These are phyloP conservation scores for Lipomyces yamanashiensis DNA, from an alignment of 805 yeast species.

Conservation along the genomic window DNA sequence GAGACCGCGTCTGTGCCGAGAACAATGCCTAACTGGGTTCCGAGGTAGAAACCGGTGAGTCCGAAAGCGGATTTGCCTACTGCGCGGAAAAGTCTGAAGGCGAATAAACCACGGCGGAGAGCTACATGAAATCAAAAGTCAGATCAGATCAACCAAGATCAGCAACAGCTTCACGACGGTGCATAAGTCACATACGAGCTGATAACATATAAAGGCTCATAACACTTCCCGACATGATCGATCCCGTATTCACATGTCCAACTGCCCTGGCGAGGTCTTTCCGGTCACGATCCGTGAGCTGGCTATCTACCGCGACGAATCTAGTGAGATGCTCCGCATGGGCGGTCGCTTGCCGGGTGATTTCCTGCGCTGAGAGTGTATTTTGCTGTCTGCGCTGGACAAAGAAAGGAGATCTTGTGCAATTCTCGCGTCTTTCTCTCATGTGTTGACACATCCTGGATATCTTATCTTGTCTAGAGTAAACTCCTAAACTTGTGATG, in stretches of 20 bases:
- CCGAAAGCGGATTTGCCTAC: constrained; percentile 20
- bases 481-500: too few species aligned
- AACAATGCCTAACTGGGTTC: constrained; percentile 20
- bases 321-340: constrained; percentile 8
- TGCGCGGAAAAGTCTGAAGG: background rate
- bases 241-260: constrained; percentile 20
- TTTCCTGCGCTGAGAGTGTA: background rate
- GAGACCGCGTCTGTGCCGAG: constrained; percentile 23
- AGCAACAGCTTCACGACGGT: background rate
- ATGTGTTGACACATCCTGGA: too few species aligned
- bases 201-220: constrained; percentile 13
- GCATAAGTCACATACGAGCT: background rate
- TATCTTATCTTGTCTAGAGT: too few species aligned
- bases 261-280: constrained; percentile 12
- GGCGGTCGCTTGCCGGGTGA: background rate
- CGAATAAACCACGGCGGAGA: constrained; percentile 5
- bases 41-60: constrained; percentile 21
- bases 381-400: background rate
- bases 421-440: too few species aligned
- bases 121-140: background rate
- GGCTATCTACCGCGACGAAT: constrained; percentile 17
- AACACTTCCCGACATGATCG: constrained; percentile 17
- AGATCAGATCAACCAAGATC: background rate
- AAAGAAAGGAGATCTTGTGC: background rate
- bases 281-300: constrained; percentile 17